Percentiles rank a stretch among this genome's conserved stretches.
These are phyloP conservation scores for Sarocladium oryzae DNA, from an alignment of 2,329 filamentous ascomycete species.

Conservation along the genomic window DNA sequence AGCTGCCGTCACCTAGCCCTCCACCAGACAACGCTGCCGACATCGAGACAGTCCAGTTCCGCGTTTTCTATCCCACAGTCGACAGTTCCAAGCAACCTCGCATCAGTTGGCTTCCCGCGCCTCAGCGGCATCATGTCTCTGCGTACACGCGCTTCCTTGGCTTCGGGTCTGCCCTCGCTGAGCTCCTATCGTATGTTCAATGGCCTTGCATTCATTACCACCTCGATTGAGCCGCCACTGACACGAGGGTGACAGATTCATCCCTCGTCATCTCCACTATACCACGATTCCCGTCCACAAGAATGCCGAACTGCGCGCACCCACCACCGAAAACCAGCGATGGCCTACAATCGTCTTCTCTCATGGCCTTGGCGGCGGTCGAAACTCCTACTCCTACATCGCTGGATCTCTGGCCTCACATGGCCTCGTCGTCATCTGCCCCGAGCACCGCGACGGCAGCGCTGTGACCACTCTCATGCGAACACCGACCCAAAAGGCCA, in stretches of 20 bases:
- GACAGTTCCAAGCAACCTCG: constrained; percentile 45
- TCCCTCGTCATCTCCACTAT: constrained; percentile 67
- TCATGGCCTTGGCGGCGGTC: constrained; percentile 73
- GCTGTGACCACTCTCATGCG: constrained; percentile 68
- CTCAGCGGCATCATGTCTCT: constrained; percentile 66
- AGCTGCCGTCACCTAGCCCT: constrained; percentile 47
- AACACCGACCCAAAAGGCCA: constrained; percentile 41
- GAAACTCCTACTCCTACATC: constrained; percentile 81
- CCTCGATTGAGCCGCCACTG: not conserved
- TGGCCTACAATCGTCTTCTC: constrained; percentile 85
- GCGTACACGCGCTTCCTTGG: constrained; percentile 75
- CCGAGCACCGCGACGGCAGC: constrained; percentile 79
- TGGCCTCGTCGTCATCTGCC: constrained; percentile 72
- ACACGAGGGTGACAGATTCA: constrained; percentile 37
- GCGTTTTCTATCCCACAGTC: constrained; percentile 72
- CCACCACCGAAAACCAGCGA: constrained; percentile 41
- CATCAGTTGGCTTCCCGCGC: constrained; percentile 71
- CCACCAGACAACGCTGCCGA: constrained; percentile 45
- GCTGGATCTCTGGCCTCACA: constrained; percentile 73
- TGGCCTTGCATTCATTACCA: no score
- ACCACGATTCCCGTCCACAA: constrained; percentile 66
- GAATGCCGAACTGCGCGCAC: constrained; percentile 57
- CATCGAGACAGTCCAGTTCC: constrained; percentile 70
- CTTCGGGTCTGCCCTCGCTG: constrained; percentile 49
- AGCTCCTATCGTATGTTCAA: constrained; percentile 49